A percentile compares a stretch with the other conserved stretches of the same genome.
Conservation (phyloP, 345 rosid genomes). For the Aurinia saxatilis region DNA sequence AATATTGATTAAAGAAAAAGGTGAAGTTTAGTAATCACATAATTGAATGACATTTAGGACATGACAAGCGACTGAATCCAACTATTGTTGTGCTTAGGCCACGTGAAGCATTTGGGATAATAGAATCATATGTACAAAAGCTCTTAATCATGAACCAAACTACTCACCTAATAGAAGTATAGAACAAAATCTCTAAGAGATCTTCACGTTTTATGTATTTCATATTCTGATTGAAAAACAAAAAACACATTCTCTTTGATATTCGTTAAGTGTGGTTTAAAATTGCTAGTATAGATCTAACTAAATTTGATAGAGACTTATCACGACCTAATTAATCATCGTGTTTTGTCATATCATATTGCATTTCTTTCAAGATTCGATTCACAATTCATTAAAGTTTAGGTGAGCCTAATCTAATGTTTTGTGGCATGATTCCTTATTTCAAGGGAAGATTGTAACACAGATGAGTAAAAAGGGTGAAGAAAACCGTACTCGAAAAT, state of each 20-base stretch:
- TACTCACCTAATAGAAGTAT: not conserved
- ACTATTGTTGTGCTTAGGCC: no score
- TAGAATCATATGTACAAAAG: not conserved
- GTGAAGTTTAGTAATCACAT: no score
- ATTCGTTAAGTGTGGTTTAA: not conserved
- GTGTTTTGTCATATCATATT: not conserved
- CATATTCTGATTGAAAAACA: not conserved
- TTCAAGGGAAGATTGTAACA: slow-evolving; percentile 4
- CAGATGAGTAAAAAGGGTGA: not conserved
- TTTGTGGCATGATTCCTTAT: not conserved
- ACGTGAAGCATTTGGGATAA: no score
- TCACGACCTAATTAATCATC: not conserved
- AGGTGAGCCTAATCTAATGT: slow-evolving; percentile 1
- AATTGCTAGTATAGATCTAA: not conserved
- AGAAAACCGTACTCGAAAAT: not conserved
- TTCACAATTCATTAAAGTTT: not conserved
- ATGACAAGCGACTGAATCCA: no score
- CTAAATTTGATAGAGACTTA: slow-evolving; percentile 12
- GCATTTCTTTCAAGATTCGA: slow-evolving; percentile 2
- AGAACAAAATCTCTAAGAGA: not conserved
- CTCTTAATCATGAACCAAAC: not conserved
- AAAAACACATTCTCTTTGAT: not conserved
- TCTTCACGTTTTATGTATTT: not conserved
- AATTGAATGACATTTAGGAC: no score
- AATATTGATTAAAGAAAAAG: no score